Evolutionary conservation across 2,329 filamentous ascomycete genomes (phyloP).

Genomic region (Volutella citrinella): DNA sequence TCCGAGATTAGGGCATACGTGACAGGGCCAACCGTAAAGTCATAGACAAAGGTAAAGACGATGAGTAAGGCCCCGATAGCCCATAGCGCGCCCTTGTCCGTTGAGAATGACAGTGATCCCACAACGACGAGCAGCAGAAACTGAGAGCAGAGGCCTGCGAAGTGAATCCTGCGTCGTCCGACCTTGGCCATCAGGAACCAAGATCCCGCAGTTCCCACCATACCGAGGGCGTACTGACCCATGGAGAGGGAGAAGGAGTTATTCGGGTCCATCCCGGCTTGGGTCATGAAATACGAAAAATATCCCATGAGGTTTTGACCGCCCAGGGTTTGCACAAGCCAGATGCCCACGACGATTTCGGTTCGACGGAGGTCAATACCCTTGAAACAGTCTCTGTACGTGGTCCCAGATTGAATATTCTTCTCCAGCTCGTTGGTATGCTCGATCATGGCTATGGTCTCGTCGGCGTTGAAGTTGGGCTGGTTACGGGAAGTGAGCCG

Average conservation of each 20-base stretch:
- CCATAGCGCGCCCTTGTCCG: constrained; percentile 34
- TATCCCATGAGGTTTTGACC: constrained; percentile 50
- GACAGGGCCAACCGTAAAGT: constrained; percentile 52
- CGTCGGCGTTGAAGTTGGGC: constrained; percentile 41
- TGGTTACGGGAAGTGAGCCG: constrained; percentile 39
- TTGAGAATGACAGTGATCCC: constrained; percentile 36
- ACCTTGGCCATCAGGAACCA: constrained; percentile 49
- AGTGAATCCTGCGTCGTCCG: constrained; percentile 49
- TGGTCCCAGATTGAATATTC: constrained; percentile 38
- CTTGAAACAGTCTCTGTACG: constrained; percentile 51
- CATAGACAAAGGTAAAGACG: constrained; percentile 52
- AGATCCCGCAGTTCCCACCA: constrained; percentile 48
- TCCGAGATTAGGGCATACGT: constrained; percentile 52
- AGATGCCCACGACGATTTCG: constrained; percentile 48
- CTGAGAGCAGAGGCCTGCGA: constrained; percentile 41
- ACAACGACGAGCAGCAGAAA: constrained; percentile 39
- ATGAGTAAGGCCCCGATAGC: constrained; percentile 47
- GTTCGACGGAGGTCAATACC: constrained; percentile 51
- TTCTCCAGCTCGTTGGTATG: constrained; percentile 52
- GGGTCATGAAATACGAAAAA: constrained; percentile 43
- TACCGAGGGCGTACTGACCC: constrained; percentile 47
- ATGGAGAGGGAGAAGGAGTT: constrained; percentile 46
- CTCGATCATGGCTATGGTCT: constrained; percentile 51
- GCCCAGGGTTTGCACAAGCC: constrained; percentile 46
- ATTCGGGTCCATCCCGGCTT: constrained; percentile 42